A percentile compares a stretch with the other conserved stretches of the same genome.
These are phyloP conservation scores for Umbelopsis ramanniana DNA, from an alignment of 192 early-diverging fungal genomes.

Conservation along the genomic window DNA sequence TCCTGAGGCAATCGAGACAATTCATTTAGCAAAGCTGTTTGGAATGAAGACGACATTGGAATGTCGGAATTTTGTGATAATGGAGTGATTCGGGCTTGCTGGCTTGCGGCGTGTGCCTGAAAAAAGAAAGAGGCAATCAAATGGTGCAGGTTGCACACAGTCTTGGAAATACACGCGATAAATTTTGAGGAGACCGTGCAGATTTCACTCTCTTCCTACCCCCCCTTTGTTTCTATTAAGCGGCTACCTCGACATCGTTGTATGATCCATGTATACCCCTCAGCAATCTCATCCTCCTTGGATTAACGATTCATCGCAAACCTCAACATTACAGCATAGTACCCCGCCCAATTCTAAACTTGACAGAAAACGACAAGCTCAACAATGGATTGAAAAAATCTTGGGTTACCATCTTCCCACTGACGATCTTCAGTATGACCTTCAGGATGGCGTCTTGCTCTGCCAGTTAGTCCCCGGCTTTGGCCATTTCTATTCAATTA, in stretches of 20 bases:
- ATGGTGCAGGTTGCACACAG: slow-evolving; percentile 9
- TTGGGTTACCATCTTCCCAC: slow-evolving; percentile 48
- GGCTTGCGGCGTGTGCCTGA: slow-evolving; percentile 22
- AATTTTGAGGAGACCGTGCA: slow-evolving; percentile 23
- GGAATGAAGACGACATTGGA: neutral
- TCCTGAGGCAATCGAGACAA: neutral
- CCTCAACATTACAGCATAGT: neutral
- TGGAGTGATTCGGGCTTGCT: neutral
- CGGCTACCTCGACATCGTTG: neutral
- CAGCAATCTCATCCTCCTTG: slow-evolving; percentile 9
- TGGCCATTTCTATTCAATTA: slow-evolving; percentile 13
- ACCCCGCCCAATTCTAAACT: neutral
- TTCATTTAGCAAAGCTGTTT: neutral
- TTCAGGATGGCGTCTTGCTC: slow-evolving; percentile 76
- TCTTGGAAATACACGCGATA: slow-evolving; percentile 3
- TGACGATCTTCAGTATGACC: slow-evolving; percentile 59
- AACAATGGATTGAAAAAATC: slow-evolving; percentile 31
- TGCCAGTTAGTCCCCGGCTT: slow-evolving; percentile 57
- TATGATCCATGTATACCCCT: slow-evolving; percentile 16
- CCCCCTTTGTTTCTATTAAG: slow-evolving; percentile 8
- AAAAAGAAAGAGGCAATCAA: slow-evolving; percentile 16
- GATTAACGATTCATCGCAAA: neutral
- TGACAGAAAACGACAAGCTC: slow-evolving; percentile 20
- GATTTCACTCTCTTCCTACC: neutral
- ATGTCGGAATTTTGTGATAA: neutral